Evolutionary conservation across 2,329 filamentous ascomycete species (phyloP).

Genomic region (Aureobasidium sp.): DNA sequence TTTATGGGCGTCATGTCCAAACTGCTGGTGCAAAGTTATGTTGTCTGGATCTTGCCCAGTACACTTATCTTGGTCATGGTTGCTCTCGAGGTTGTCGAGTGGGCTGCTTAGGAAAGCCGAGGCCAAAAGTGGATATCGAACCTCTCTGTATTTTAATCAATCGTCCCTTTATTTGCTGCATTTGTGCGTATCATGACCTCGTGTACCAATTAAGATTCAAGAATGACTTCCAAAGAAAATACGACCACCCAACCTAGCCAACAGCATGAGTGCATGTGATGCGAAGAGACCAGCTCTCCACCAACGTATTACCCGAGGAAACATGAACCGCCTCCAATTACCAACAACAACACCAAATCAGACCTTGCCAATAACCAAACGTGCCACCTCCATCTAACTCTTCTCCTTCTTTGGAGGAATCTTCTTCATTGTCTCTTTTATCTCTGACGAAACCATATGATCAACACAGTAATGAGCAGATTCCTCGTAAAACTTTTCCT

Average conservation of each 20-base stretch:
- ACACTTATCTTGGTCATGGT: conserved; percentile 85
- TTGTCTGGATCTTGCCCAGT: conserved; percentile 93
- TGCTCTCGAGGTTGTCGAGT: conserved; percentile 86
- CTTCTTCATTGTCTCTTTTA: neutral
- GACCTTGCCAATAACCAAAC: too few species aligned
- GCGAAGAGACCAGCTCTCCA: too few species aligned
- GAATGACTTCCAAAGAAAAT: too few species aligned
- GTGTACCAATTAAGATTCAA: neutral
- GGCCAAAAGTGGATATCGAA: neutral
- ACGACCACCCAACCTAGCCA: too few species aligned
- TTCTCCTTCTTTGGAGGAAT: neutral
- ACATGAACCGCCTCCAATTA: too few species aligned
- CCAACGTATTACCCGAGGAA: too few species aligned
- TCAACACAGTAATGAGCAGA: neutral
- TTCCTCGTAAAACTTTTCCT: neutral
- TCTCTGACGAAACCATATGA: neutral
- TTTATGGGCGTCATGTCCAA: conserved; percentile 92
- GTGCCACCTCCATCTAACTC: neutral
- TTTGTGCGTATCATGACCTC: neutral
- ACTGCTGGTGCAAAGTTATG: conserved; percentile 91
- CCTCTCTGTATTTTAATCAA: neutral
- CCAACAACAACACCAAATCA: too few species aligned
- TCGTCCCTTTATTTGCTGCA: neutral
- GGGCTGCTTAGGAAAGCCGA: conserved; percentile 45
- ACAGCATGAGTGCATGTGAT: neutral